Evolutionary conservation across 225 moss, liverwort and hornwort species (phyloP), one percentile per base, ranked within the genome.

Genomic region (Pseudoscleropodium purum): DNA sequence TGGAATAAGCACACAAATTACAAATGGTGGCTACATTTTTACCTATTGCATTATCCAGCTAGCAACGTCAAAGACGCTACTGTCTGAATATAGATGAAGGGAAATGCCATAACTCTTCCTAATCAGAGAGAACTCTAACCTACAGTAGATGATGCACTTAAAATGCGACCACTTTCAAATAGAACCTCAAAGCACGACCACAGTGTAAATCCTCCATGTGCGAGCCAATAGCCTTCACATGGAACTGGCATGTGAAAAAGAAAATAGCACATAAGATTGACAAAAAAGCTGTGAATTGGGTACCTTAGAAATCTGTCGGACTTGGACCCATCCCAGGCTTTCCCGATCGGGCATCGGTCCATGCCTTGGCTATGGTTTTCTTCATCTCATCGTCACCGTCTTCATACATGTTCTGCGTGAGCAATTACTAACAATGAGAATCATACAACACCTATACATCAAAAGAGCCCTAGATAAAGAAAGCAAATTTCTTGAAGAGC

Each of bases 311-410:
- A 82, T 90, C 91, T 81, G 88, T 27, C 20, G 86, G 89, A 83
- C 33, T 76, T 75, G 84, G 73, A 49, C 89, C 90, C 87, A 70
- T 18, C 51, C 89, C 88, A 65, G 70, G 62, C 52, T 92, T 86
- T 60, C 93, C 93, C 65, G 93, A 81, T 81, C 91, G 92, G 70
- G 94, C 93, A 90, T 94, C 95, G 18, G 89, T 93, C 95, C 95
- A 95, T 51, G 95, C 94, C 89, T 95, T 94, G 47, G 95, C 94
- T 70, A 95, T 95, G 59, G 95, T 95, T 90, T 94, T 95, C 93
- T 94, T 95, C 95, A 95, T 94, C 81, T 95, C 94, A 37, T 95
- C 95, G 65, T 95, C 95, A 60, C 95, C 95, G 0, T 94, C 94
- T 64, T 95, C 94, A 60, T 95, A 95, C 95, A 95, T 95, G 86